Percentiles rank a stretch among this genome's conserved stretches.
phyloP scores from a whole-genome alignment of 2,329 filamentous ascomycete species.

The Pseudogymnoascus sp. region DNA sequence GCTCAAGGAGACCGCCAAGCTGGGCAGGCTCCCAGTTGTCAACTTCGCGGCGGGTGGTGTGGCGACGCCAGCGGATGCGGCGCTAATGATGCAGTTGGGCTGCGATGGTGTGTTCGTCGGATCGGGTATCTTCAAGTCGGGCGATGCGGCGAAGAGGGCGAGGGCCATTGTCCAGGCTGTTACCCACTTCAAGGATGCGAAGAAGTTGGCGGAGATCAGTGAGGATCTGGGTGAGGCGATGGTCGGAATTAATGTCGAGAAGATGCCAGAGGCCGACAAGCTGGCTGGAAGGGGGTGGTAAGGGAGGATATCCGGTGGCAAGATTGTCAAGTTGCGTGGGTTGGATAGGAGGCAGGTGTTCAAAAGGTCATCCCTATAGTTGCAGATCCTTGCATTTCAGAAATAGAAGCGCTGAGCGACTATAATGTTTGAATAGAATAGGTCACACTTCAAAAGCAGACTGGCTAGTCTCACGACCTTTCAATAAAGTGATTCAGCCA shows the following conservation, averaged over 20 bases:
- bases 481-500: not conserved
- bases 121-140: conserved; percentile 94
- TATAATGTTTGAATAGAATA: conserved; percentile 4
- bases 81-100: conserved; percentile 97
- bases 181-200: conserved; percentile 79
- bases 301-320: conserved; percentile 36
- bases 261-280: conserved; percentile 71
- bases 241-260: conserved; percentile 84
- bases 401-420: not conserved
- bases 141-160: conserved; percentile 80
- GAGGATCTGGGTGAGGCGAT: conserved; percentile 92
- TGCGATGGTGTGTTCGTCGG: conserved; percentile 98
- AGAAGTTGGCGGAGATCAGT: conserved; percentile 79
- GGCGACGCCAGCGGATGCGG: conserved; percentile 96
- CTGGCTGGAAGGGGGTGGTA: conserved; percentile 82
- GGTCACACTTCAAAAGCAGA: not conserved
- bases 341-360: not conserved
- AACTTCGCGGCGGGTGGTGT: conserved; percentile 98
- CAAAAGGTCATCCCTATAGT: not conserved
- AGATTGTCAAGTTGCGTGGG: not conserved
- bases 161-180: conserved; percentile 92
- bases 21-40: conserved; percentile 84
- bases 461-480: too few relatives aligned
- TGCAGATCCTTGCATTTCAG: not conserved
- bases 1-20: conserved; percentile 76